These are phyloP conservation scores for Adansonia rubrostipa DNA, from an alignment of 441 rosid species.

Conservation along the genomic window DNA sequence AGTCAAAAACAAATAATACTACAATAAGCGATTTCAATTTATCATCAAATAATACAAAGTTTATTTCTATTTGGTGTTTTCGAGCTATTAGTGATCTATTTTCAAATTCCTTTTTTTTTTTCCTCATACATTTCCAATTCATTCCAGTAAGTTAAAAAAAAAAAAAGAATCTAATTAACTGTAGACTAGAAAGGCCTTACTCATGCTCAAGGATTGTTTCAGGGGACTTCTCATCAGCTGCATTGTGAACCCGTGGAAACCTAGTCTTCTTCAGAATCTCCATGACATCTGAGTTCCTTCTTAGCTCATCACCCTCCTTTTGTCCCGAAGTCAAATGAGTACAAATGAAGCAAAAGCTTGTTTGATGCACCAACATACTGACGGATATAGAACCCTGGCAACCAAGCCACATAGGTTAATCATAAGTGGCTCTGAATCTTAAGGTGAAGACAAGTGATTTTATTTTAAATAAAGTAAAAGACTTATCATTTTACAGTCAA, in stretches of 20 bases:
- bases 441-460: background rate
- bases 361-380: constrained; percentile 93
- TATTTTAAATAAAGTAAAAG: no score
- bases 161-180: constrained; percentile 5
- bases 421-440: constrained; percentile 12
- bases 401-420: constrained; percentile 29
- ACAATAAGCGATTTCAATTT: no score
- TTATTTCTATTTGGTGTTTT: background rate
- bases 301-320: constrained; percentile 94
- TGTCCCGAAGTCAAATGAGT: constrained; percentile 92
- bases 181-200: constrained; percentile 50
- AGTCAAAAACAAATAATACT: no score
- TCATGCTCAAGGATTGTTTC: constrained; percentile 90
- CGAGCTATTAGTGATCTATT: background rate
- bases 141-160: background rate
- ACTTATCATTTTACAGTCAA: background rate
- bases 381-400: constrained; percentile 91
- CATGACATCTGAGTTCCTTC: constrained; percentile 95
- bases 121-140: background rate
- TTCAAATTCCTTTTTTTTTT: background rate
- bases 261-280: constrained; percentile 90
- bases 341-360: constrained; percentile 94
- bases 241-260: constrained; percentile 68
- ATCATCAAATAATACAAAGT: no score
- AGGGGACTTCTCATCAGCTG: constrained; percentile 76